Conservation (phyloP, 225 moss, liverwort and hornwort genomes). For the Bryoerythrophyllum caledonicum region DNA sequence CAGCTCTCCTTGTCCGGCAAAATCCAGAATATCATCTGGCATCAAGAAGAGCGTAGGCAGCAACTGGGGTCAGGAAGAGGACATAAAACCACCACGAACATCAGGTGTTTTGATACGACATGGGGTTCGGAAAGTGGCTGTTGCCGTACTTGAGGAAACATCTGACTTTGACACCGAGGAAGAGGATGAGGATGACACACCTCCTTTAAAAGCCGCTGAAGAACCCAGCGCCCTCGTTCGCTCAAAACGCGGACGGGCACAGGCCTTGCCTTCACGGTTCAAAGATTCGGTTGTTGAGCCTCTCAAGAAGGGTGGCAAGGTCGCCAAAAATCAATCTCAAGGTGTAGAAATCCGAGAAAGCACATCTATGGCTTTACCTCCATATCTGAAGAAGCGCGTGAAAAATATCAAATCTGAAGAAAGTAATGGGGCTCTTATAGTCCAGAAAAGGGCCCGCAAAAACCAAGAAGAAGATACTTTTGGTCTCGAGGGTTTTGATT, state of each 20-base stretch:
- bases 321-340: slow-evolving; percentile 46
- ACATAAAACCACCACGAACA: slow-evolving; percentile 38
- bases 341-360: slow-evolving; percentile 57
- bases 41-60: slow-evolving; percentile 27
- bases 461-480: slow-evolving; percentile 23
- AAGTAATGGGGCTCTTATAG: slow-evolving; percentile 23
- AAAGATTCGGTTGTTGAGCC: slow-evolving; percentile 94
- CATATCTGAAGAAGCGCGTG: slow-evolving; percentile 47
- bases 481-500: slow-evolving; percentile 34
- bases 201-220: slow-evolving; percentile 49
- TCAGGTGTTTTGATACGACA: slow-evolving; percentile 47
- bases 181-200: slow-evolving; percentile 30
- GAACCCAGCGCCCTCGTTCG: slow-evolving; percentile 85
- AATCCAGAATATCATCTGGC: slow-evolving; percentile 30
- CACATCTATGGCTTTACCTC: slow-evolving; percentile 26
- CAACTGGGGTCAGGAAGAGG: slow-evolving; percentile 32
- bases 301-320: slow-evolving; percentile 78
- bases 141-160: slow-evolving; percentile 41
- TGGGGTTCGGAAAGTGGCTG: slow-evolving; percentile 45
- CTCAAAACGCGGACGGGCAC: slow-evolving; percentile 93
- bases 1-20: slow-evolving; percentile 52
- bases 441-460: slow-evolving; percentile 43
- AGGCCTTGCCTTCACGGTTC: slow-evolving; percentile 88
- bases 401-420: slow-evolving; percentile 34
- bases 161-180: slow-evolving; percentile 47